Conservation (phyloP, 1,284 basidiomycete species). For the Malassezia brasiliensis region DNA sequence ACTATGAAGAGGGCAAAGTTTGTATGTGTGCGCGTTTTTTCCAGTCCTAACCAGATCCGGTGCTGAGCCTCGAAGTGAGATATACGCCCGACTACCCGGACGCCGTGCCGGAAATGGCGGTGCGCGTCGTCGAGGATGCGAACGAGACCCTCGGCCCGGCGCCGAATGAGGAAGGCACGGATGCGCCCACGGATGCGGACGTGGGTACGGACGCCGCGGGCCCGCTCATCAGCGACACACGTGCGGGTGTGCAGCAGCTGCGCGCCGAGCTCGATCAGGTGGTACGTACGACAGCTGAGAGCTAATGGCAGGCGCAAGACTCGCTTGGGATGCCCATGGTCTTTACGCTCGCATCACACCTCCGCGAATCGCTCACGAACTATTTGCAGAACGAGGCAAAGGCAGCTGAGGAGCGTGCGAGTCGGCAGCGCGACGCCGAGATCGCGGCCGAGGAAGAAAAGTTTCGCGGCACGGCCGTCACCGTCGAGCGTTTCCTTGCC, state of each 20-base stretch:
- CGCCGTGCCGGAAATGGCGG: slow-evolving; percentile 62
- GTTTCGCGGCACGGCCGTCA: slow-evolving; percentile 82
- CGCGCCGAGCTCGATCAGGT: slow-evolving; percentile 58
- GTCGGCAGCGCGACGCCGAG: slow-evolving; percentile 62
- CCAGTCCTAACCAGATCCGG: slow-evolving; percentile 17
- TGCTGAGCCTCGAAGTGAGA: slow-evolving; percentile 57
- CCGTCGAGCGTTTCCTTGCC: slow-evolving; percentile 63
- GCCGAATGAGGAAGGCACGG: slow-evolving; percentile 12
- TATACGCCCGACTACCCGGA: slow-evolving; percentile 67
- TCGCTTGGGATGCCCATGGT: slow-evolving; percentile 96
- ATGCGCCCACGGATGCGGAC: neutral
- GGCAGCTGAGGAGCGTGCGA: slow-evolving; percentile 52
- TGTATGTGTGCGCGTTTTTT: slow-evolving; percentile 6
- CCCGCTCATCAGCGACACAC: slow-evolving; percentile 50
- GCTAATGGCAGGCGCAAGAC: slow-evolving; percentile 60
- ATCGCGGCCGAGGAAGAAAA: slow-evolving; percentile 73
- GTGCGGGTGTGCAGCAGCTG: slow-evolving; percentile 51
- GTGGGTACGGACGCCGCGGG: neutral
- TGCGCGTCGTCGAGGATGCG: slow-evolving; percentile 57
- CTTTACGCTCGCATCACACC: slow-evolving; percentile 78
- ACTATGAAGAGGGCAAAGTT: slow-evolving; percentile 48
- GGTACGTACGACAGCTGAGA: slow-evolving; percentile 52
- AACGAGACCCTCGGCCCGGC: slow-evolving; percentile 22
- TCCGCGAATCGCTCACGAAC: slow-evolving; percentile 67
- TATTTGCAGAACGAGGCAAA: slow-evolving; percentile 54